A percentile compares a stretch with the other conserved stretches of the same genome.
Evolutionary conservation across 2,329 filamentous ascomycete genomes (phyloP).

Genomic region (Sporothrix brasiliensis): DNA sequence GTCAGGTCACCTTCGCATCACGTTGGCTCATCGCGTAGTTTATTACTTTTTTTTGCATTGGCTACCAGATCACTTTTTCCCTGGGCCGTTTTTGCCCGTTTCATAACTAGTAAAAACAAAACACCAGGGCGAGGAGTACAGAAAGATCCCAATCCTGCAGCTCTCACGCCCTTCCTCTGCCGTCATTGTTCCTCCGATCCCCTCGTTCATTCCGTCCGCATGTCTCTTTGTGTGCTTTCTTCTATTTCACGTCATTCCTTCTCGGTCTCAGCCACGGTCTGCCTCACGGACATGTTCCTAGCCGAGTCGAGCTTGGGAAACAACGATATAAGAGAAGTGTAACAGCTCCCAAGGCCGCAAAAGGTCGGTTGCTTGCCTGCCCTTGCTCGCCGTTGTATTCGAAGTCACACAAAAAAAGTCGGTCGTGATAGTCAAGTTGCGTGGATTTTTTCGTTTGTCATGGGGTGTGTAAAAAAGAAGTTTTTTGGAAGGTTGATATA

Average conservation of each 20-base stretch:
- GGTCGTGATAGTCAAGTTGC: not conserved
- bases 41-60: slow-evolving; percentile 31
- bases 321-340: not conserved
- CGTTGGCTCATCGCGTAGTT: not conserved
- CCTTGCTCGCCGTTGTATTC: not conserved
- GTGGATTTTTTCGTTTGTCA: slow-evolving; percentile 4
- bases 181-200: slow-evolving; percentile 15
- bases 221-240: not conserved
- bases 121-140: slow-evolving; percentile 31
- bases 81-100: slow-evolving; percentile 29
- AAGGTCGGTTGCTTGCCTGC: not conserved
- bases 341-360: not conserved
- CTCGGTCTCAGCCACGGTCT: not conserved
- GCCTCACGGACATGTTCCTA: not conserved
- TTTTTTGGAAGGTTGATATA: slow-evolving; percentile 19
- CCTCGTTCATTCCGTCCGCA: not conserved
- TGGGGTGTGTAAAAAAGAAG: slow-evolving; percentile 3
- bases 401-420: not conserved
- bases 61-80: slow-evolving; percentile 30
- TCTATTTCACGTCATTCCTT: not conserved
- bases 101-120: slow-evolving; percentile 29
- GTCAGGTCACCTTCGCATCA: not conserved
- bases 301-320: not conserved
- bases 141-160: slow-evolving; percentile 25
- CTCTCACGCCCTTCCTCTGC: slow-evolving; percentile 20